A percentile compares a stretch with the other conserved stretches of the same genome.
These are phyloP conservation scores for Candida pseudofarinosa DNA, from an alignment of 805 yeast species.

Conservation along the genomic window DNA sequence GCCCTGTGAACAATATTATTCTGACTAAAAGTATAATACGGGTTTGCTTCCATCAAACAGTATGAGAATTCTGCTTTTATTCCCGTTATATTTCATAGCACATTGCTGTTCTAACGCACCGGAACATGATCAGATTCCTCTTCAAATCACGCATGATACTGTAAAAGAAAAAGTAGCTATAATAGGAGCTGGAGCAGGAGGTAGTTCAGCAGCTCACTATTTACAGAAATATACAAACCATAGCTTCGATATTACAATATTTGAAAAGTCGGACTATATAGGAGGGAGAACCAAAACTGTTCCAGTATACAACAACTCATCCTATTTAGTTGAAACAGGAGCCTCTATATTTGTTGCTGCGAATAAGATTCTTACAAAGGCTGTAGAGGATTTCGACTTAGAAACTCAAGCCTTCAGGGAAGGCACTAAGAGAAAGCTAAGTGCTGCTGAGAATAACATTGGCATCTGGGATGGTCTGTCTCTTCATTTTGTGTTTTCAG, in stretches of 20 bases:
- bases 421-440: conserved; percentile 6
- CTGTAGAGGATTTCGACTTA: conserved; percentile 34
- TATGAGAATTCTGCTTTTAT: neutral
- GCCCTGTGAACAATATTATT: too few relatives aligned
- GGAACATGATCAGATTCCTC: neutral
- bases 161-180: conserved; percentile 27
- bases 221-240: conserved; percentile 33
- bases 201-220: conserved; percentile 45
- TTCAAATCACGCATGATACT: neutral
- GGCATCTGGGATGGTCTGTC: conserved; percentile 37
- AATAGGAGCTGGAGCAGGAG: conserved; percentile 52
- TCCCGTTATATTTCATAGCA: neutral
- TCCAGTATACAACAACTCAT: conserved; percentile 9
- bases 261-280: conserved; percentile 33
- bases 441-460: conserved; percentile 6
- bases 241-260: conserved; percentile 36
- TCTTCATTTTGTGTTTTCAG: conserved; percentile 2
- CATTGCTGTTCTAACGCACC: neutral
- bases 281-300: conserved; percentile 47
- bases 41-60: neutral
- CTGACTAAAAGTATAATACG: too few relatives aligned
- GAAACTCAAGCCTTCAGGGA: conserved; percentile 9
- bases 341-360: conserved; percentile 41
- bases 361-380: conserved; percentile 35
- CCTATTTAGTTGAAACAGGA: conserved; percentile 36